Evolutionary conservation across 106 monocot species (phyloP), one percentile per base, ranked within the genome.

Genomic region (Ottelia alismoides): DNA sequence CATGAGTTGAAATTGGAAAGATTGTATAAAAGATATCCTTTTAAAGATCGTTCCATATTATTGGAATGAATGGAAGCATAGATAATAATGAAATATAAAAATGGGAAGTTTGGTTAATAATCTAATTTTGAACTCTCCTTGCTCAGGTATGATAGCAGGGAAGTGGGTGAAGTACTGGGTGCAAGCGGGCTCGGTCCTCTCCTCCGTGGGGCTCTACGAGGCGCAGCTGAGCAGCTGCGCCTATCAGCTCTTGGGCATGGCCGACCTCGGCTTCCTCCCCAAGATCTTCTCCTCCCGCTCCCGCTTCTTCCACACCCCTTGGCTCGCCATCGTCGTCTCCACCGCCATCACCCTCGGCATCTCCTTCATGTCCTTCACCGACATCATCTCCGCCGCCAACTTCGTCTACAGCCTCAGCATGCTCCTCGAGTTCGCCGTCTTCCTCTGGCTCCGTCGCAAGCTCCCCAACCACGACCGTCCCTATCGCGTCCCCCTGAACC

Each of bases 161-260:
- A 70, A 35, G 19, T 93, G 93, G 93, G 70, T 93, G 1, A 93
- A 84, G 64, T 75, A 68, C 60, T 93, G 93, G 88, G 68, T 81
- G 16, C 68, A 80, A 53, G 77, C 55, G 1, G 93, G 93, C 2
- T 74, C 93, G 2, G 88, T 81, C 23, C 54, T 93, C 9, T 93
- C 93, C 1, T 71, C 88, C 17, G 67, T 93, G 21, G 88, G 93
- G 0, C 70, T 93, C 22, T 93, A 81, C 51, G 93, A 93, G 30
- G 88, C 88, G 18, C 88, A 88, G 58, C 83, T 94, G 6, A 94
- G 88, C 70, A 84, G 75, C 52, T 56, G 72, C 23, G 59, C 88
- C 20, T 93, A 77, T 73, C 88, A 93, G 62, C 83, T 93, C 7
- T 70, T 93, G 1, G 88, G 88, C 17, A 83, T 93, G 93, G 79